A percentile compares a stretch with the other conserved stretches of the same genome.
Evolutionary conservation across 2,329 filamentous ascomycete genomes (phyloP).

Genomic region (Coleophoma eucalyptorum): DNA sequence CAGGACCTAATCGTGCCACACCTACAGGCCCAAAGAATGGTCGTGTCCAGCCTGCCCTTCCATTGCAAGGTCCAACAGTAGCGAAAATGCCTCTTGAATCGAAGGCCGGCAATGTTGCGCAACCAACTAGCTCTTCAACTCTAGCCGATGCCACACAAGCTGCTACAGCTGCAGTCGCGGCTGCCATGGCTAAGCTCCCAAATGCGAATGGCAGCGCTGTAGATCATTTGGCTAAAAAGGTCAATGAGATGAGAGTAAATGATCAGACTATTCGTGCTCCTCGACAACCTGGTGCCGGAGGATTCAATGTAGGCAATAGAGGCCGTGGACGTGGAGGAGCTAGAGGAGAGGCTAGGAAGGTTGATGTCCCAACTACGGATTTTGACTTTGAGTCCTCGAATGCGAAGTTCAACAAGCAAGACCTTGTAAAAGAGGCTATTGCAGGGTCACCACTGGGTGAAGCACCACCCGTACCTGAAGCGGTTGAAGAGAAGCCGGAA

Average conservation of each 20-base stretch:
- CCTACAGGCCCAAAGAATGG: constrained; percentile 38
- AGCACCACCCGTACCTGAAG: constrained; percentile 35
- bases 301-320: constrained; percentile 32
- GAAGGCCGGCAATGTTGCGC: constrained; percentile 22
- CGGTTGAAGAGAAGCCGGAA: constrained; percentile 36
- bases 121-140: constrained; percentile 27
- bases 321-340: constrained; percentile 37
- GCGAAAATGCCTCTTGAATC: constrained; percentile 35
- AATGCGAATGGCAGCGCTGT: constrained; percentile 39
- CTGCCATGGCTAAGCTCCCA: constrained; percentile 71
- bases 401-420: constrained; percentile 84
- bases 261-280: constrained; percentile 47
- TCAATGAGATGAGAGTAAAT: constrained; percentile 72
- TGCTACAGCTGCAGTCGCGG: constrained; percentile 73
- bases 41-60: constrained; percentile 63
- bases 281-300: constrained; percentile 40
- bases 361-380: constrained; percentile 86
- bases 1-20: constrained; percentile 15
- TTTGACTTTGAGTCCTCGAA: constrained; percentile 89
- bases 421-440: constrained; percentile 82
- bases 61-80: constrained; percentile 47
- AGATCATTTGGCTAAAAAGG: constrained; percentile 71
- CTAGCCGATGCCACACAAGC: constrained; percentile 69
- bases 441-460: constrained; percentile 68
- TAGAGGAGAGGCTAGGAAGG: constrained; percentile 50